Evolutionary conservation across 768 basidiomycete species (phyloP).

Genomic region (Terana coerulea): DNA sequence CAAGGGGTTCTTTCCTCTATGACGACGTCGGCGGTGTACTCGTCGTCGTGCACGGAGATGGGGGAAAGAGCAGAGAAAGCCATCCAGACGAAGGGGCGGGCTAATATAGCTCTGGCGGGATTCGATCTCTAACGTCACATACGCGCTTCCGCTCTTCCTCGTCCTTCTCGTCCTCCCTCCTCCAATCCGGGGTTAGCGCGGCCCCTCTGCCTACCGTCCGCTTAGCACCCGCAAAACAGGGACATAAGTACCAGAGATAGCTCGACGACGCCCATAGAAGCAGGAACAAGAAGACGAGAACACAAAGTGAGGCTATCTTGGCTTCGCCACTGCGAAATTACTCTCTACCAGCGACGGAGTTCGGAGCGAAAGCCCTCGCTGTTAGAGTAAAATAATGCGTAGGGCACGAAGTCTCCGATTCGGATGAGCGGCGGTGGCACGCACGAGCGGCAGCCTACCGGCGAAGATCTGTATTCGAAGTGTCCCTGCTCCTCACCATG

Average conservation of each 20-base stretch:
- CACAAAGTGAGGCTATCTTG: background rate
- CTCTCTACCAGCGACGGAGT: background rate
- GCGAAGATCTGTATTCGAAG: too few relatives aligned
- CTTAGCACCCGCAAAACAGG: background rate
- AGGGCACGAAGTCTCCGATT: too few relatives aligned
- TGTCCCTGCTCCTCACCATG: too few relatives aligned
- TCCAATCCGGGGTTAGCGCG: constrained; percentile 7
- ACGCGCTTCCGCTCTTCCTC: background rate
- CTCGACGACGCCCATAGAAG: background rate
- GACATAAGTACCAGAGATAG: background rate
- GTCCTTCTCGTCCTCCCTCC: background rate
- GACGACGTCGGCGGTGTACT: background rate
- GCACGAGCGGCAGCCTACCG: too few relatives aligned
- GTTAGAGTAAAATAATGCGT: too few relatives aligned
- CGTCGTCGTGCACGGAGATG: background rate
- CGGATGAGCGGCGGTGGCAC: too few relatives aligned
- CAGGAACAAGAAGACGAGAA: background rate
- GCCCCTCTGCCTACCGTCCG: constrained; percentile 6
- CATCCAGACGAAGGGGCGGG: background rate
- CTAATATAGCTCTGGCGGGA: constrained; percentile 1
- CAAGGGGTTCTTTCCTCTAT: background rate
- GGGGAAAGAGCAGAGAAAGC: background rate
- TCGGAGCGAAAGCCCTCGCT: too few relatives aligned
- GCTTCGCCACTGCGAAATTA: constrained; percentile 1
- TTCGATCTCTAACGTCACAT: background rate